Conservation (phyloP, 371 early-diverging fungal species). For the Umbelopsis sp. region DNA sequence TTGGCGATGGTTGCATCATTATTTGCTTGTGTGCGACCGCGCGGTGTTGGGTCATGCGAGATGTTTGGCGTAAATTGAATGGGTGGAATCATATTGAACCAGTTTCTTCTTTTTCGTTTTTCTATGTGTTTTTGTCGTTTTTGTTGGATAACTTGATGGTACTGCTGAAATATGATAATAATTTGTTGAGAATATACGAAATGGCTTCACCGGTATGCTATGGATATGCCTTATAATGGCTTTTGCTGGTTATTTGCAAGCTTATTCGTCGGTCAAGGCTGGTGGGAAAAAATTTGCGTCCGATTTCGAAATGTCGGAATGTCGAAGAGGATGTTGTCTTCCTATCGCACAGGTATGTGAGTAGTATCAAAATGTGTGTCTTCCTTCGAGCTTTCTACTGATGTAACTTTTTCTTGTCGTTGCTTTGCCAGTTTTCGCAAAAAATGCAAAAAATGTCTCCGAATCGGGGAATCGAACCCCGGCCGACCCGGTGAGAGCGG, state of each 20-base stretch:
- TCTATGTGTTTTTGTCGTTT: too few relatives aligned
- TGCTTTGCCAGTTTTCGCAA: too few relatives aligned
- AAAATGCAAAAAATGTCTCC: slow-evolving; percentile 39
- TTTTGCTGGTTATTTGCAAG: background rate
- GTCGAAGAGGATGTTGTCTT: background rate
- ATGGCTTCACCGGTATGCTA: background rate
- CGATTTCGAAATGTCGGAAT: background rate
- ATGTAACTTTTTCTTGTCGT: background rate
- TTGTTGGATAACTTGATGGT: too few relatives aligned
- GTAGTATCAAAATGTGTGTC: background rate
- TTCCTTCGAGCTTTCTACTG: background rate
- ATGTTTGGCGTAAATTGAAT: background rate
- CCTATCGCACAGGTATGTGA: background rate
- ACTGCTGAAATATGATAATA: background rate
- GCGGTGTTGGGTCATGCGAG: background rate
- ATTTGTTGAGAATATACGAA: background rate
- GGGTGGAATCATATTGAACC: too few relatives aligned
- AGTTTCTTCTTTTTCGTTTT: too few relatives aligned
- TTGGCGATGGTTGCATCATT: too few relatives aligned
- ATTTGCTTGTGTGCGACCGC: background rate
- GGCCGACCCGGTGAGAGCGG: slow-evolving; percentile 77
- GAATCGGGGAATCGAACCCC: slow-evolving; percentile 77
- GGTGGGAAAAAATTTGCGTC: background rate
- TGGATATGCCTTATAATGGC: background rate
- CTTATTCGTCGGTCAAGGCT: background rate